Conservation (phyloP, 106 monocot species). For the Iris macrosiphon region DNA sequence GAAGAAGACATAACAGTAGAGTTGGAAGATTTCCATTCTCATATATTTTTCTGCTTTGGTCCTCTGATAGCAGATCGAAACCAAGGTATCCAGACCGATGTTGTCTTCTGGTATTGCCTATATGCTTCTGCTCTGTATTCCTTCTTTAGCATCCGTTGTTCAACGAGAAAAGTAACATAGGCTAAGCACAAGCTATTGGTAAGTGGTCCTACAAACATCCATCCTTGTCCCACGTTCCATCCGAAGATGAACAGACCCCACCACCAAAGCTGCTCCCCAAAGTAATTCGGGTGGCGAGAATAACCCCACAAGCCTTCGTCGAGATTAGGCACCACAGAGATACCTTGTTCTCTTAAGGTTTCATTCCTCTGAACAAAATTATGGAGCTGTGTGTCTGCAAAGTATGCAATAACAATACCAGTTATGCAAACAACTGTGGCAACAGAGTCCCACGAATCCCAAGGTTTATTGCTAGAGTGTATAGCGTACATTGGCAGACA, state of each 20-base stretch:
- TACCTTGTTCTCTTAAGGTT: slow-evolving; percentile 30
- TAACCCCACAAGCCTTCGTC: slow-evolving; percentile 80
- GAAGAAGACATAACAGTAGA: background rate
- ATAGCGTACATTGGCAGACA: slow-evolving; percentile 90
- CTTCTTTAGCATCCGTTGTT: slow-evolving; percentile 67
- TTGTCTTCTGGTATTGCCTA: slow-evolving; percentile 60
- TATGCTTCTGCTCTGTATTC: slow-evolving; percentile 69
- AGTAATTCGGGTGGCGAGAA: slow-evolving; percentile 94
- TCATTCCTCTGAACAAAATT: slow-evolving; percentile 55
- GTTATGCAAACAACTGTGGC: slow-evolving; percentile 42
- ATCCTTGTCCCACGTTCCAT: slow-evolving; percentile 62
- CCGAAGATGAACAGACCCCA: slow-evolving; percentile 78
- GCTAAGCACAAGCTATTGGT: slow-evolving; percentile 75
- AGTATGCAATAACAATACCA: slow-evolving; percentile 66
- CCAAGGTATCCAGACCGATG: slow-evolving; percentile 93
- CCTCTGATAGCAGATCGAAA: slow-evolving; percentile 38
- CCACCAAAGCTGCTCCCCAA: slow-evolving; percentile 98
- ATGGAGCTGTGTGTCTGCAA: slow-evolving; percentile 87
- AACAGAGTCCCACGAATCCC: slow-evolving; percentile 45
- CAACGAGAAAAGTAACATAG: slow-evolving; percentile 78
- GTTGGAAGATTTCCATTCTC: slow-evolving; percentile 2
- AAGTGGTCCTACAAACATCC: slow-evolving; percentile 78
- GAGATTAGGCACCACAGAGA: slow-evolving; percentile 39
- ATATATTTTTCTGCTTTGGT: slow-evolving; percentile 33
- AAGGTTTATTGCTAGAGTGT: slow-evolving; percentile 50